Evolutionary conservation across 306 rosid genomes (phyloP).

Genomic region (Abrus precatorius): DNA sequence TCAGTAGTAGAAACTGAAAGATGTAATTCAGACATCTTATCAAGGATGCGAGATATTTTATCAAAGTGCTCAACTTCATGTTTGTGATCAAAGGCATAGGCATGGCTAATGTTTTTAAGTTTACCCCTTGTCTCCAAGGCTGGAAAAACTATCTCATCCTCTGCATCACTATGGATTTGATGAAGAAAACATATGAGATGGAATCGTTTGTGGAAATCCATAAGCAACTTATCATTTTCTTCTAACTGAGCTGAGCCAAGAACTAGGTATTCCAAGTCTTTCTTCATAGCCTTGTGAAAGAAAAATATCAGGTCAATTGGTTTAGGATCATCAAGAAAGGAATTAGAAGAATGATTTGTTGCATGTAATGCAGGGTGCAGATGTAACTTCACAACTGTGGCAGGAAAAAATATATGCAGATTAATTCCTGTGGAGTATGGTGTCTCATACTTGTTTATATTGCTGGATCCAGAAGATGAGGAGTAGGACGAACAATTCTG

Average conservation of each 20-base stretch:
- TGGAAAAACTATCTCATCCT: slow-evolving; percentile 94
- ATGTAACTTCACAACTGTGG: slow-evolving; percentile 57
- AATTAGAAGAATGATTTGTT: slow-evolving; percentile 48
- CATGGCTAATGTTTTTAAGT: slow-evolving; percentile 81
- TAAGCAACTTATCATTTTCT: slow-evolving; percentile 60
- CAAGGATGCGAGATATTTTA: slow-evolving; percentile 69
- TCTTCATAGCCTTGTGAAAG: slow-evolving; percentile 95
- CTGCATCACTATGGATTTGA: slow-evolving; percentile 90
- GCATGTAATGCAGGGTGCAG: slow-evolving; percentile 55
- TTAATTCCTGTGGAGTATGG: slow-evolving; percentile 76
- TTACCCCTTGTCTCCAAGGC: slow-evolving; percentile 88
- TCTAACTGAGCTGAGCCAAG: slow-evolving; percentile 80
- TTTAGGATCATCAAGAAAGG: slow-evolving; percentile 66
- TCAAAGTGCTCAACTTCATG: slow-evolving; percentile 69
- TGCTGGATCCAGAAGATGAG: slow-evolving; percentile 57
- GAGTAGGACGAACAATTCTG: slow-evolving; percentile 53
- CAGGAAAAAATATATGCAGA: slow-evolving; percentile 74
- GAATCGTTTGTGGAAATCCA: slow-evolving; percentile 72
- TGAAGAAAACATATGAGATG: slow-evolving; percentile 69
- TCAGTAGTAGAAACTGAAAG: slow-evolving; percentile 58
- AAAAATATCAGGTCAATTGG: slow-evolving; percentile 83
- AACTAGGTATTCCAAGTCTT: slow-evolving; percentile 88
- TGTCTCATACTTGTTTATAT: slow-evolving; percentile 56
- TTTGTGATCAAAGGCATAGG: slow-evolving; percentile 88
- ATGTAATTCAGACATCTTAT: slow-evolving; percentile 66